Evolutionary conservation across 2,329 filamentous ascomycete species (phyloP), one percentile per base, ranked within the genome.

Genomic region (Phialophora verrucosa): DNA sequence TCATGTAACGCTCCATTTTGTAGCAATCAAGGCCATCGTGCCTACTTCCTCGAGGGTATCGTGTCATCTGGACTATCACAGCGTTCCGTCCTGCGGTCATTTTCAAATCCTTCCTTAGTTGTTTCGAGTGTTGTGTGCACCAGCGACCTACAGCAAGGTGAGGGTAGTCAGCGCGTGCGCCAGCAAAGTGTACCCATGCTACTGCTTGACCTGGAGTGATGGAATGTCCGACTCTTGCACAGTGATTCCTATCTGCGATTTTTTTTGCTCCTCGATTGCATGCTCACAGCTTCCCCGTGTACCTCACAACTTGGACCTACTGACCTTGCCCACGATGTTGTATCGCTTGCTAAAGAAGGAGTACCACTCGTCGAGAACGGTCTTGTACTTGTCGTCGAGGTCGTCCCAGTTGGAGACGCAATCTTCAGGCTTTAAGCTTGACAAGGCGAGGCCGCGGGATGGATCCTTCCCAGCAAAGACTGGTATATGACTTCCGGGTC

Each of bases 301-400:
- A 29, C 32, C 23, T 70, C 62, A 69, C 29, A 69, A 53, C n/a
- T 47, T 35, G 29, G 56, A 55, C 35, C 25, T 42, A 72, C 70
- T 70, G 65, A 82, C 79, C 73, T 80, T 81, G 51, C 81, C 81
- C 49, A 82, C 80, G 61, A 98, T 86, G 74, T 97, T 98, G 82
- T 99, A 99, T 65, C 95, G 86, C 83, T 98, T 99, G 72, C 90
- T 92, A 80, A 99, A 99, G 81, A 96, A 99, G 1, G 91, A 96
- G 70, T 90, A 88, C 95, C 95, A 99, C 78, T 99, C 95, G 62
- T 94, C 86, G 68, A 99, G 81, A 2, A 91, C 89, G 29, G 87
- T 87, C 82, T 95, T 92, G 78, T 97, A 89, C 79, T 95, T 93
- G 25, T 96, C 93, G 14, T 84, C 83, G 59, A 99, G 83, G 74